Conservation (phyloP, 257 asterid genomes). For the Handroanthus guayacan region DNA sequence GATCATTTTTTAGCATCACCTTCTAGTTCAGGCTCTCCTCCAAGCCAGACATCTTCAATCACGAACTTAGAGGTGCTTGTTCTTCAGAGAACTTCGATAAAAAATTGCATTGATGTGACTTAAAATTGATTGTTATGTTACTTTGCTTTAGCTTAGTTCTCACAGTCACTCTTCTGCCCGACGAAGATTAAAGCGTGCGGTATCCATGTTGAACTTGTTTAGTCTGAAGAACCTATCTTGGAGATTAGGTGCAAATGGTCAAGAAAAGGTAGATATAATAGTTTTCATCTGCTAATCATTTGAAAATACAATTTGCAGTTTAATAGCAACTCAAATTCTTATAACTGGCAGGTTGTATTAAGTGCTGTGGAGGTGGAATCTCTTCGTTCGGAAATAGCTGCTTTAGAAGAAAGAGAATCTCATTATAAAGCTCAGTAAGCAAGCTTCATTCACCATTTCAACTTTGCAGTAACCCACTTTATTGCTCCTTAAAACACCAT, state of each 20-base stretch:
- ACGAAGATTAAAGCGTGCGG: conserved; percentile 54
- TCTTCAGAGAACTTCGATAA: conserved; percentile 14
- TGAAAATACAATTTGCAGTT: conserved; percentile 30
- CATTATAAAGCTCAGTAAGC: conserved; percentile 92
- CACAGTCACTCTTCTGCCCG: conserved; percentile 50
- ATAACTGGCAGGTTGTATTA: conserved; percentile 65
- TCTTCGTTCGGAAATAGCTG: conserved; percentile 87
- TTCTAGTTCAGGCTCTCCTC: conserved; percentile 50
- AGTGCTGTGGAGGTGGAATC: conserved; percentile 91
- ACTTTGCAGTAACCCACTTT: conserved; percentile 15
- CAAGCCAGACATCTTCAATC: conserved; percentile 44
- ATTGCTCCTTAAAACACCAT: not conserved
- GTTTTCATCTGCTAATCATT: conserved; percentile 6
- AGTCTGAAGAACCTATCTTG: conserved; percentile 74
- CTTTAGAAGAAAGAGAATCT: conserved; percentile 86
- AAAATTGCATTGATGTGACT: conserved; percentile 27
- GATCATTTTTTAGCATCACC: conserved; percentile 65
- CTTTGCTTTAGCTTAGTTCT: conserved; percentile 60
- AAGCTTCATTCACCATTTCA: conserved; percentile 22
- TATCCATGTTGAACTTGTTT: conserved; percentile 82
- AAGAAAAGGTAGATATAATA: conserved; percentile 70
- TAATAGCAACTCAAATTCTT: conserved; percentile 24
- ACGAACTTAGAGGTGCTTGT: conserved; percentile 51
- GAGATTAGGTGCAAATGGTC: conserved; percentile 68
- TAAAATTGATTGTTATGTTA: conserved; percentile 33